These are phyloP conservation scores for Cyberlindnera mycetangii DNA, from an alignment of 805 yeast genomes.

Conservation along the genomic window DNA sequence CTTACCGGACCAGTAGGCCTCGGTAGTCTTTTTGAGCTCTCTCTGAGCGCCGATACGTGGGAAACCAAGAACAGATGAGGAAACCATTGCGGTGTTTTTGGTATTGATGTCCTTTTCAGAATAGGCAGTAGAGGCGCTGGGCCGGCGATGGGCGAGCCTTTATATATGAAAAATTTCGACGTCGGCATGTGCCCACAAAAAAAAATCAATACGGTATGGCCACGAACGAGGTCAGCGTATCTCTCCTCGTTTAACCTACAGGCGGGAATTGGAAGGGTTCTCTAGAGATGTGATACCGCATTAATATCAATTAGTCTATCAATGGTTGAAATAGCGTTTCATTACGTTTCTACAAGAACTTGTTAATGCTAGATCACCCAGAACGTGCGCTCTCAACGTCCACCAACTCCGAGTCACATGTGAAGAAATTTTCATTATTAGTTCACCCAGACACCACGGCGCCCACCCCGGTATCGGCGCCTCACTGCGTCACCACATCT, in stretches of 20 bases:
- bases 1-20: slow-evolving; percentile 98
- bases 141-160: slow-evolving; percentile 3
- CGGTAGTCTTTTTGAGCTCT: slow-evolving; percentile 98
- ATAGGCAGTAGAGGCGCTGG: neutral
- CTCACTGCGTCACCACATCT: slow-evolving; percentile 2
- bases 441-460: slow-evolving; percentile 5
- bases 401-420: slow-evolving; percentile 9
- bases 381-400: neutral
- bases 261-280: neutral
- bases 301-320: neutral
- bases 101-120: neutral
- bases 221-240: slow-evolving; percentile 2
- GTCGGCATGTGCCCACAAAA: neutral
- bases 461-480: slow-evolving; percentile 2
- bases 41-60: slow-evolving; percentile 99
- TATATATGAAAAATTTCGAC: slow-evolving; percentile 2
- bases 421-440: slow-evolving; percentile 4
- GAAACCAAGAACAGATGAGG: slow-evolving; percentile 97
- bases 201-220: slow-evolving; percentile 3
- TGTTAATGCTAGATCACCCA: neutral
- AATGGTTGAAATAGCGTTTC: too few relatives aligned
- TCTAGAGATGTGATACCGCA: too few relatives aligned
- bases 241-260: neutral
- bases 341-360: neutral
- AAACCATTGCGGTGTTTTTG: slow-evolving; percentile 62